Conservation (phyloP, 768 basidiomycete species). For the Tephrocybe sp. region DNA sequence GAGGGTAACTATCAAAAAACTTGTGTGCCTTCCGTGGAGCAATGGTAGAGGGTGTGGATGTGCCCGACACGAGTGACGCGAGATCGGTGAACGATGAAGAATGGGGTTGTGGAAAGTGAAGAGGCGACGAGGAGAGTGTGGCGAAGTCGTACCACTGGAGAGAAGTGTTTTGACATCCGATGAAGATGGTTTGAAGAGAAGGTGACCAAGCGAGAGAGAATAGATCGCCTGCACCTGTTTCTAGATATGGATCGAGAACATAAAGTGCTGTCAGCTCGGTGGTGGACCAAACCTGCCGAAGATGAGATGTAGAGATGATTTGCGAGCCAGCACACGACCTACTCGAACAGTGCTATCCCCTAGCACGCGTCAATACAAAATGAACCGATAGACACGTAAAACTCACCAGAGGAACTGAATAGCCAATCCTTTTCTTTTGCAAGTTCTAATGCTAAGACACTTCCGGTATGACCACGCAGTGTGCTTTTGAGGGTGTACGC, state of each 20-base stretch:
- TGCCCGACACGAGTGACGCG: conserved; percentile 26
- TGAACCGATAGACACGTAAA: not conserved
- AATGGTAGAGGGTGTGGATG: conserved; percentile 31
- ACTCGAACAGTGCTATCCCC: conserved; percentile 90
- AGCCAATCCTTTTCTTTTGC: conserved; percentile 78
- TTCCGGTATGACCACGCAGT: conserved; percentile 79
- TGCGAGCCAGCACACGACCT: conserved; percentile 22
- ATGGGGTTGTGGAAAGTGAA: conserved; percentile 8
- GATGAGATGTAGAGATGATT: not conserved
- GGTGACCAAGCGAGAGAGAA: conserved; percentile 83
- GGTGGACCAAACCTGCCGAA: conserved; percentile 77
- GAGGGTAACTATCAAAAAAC: conserved; percentile 90
- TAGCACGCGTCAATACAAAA: conserved; percentile 24
- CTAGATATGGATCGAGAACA: conserved; percentile 73
- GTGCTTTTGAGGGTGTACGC: conserved; percentile 66
- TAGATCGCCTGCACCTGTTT: conserved; percentile 81
- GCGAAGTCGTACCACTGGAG: conserved; percentile 82
- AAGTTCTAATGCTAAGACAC: conserved; percentile 77
- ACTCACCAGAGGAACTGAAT: conserved; percentile 83
- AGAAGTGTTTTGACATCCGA: conserved; percentile 92
- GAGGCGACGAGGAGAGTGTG: conserved; percentile 12
- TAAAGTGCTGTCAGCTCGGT: conserved; percentile 62
- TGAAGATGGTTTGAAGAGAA: conserved; percentile 64
- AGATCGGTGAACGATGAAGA: conserved; percentile 12
- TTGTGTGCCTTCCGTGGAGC: conserved; percentile 63